phyloP scores from a whole-genome alignment of 345 rosid species.

The Tarenaya hassleriana region DNA sequence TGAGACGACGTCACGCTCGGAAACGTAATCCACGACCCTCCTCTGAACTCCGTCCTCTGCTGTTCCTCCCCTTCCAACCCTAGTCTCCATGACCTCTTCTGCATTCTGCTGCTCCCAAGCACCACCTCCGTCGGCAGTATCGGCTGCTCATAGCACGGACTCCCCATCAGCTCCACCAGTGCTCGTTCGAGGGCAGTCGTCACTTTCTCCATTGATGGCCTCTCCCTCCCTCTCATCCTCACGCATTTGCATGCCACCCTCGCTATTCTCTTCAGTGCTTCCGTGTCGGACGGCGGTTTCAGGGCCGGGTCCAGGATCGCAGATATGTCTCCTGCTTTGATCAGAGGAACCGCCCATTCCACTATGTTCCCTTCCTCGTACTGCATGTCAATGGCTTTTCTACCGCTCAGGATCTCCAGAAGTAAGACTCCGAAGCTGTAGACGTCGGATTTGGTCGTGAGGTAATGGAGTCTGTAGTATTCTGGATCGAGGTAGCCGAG shows the following conservation, averaged over 20 bases:
- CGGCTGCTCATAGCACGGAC: slow-evolving; percentile 81
- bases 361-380: slow-evolving; percentile 94
- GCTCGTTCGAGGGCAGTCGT: slow-evolving; percentile 85
- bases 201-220: slow-evolving; percentile 97
- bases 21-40: slow-evolving; percentile 97
- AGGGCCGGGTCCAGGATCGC: slow-evolving; percentile 62
- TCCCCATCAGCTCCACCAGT: slow-evolving; percentile 85
- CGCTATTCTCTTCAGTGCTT: slow-evolving; percentile 78
- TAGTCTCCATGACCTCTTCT: slow-evolving; percentile 88
- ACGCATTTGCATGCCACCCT: slow-evolving; percentile 92
- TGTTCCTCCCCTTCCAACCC: slow-evolving; percentile 62
- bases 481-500: slow-evolving; percentile 98
- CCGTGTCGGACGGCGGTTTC: slow-evolving; percentile 61
- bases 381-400: slow-evolving; percentile 96
- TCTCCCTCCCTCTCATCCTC: slow-evolving; percentile 91
- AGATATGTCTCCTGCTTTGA: slow-evolving; percentile 68
- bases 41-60: slow-evolving; percentile 74
- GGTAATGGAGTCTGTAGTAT: slow-evolving; percentile 90
- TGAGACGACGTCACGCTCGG: slow-evolving; percentile 96
- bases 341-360: slow-evolving; percentile 95
- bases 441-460: slow-evolving; percentile 92
- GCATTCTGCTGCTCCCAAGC: slow-evolving; percentile 85
- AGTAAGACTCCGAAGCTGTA: slow-evolving; percentile 94
- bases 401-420: slow-evolving; percentile 80
- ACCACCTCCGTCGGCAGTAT: slow-evolving; percentile 93